Evolutionary conservation across 2,329 filamentous ascomycete genomes (phyloP).

Genomic region (Ophiostoma sp.): DNA sequence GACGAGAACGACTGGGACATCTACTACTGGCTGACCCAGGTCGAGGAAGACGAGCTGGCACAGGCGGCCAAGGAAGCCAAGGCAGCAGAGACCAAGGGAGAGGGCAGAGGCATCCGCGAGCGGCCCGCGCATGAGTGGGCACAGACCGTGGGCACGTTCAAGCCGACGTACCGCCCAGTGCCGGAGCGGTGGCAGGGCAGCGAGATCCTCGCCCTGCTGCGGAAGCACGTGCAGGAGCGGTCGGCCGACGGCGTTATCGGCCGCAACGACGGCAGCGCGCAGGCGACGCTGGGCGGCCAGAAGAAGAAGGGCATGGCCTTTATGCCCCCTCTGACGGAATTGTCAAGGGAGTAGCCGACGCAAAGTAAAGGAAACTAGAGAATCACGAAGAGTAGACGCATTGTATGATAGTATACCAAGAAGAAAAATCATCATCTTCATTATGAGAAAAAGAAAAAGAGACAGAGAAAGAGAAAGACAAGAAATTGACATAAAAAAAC

Average conservation of each 20-base stretch:
- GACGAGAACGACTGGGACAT: constrained; percentile 99
- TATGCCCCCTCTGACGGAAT: constrained; percentile 45
- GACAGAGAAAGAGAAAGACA: constrained; percentile 14
- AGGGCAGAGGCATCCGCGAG: constrained; percentile 27
- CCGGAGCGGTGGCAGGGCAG: constrained; percentile 79
- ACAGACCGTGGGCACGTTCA: constrained; percentile 91
- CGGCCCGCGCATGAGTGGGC: constrained; percentile 75
- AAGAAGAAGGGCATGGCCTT: constrained; percentile 48
- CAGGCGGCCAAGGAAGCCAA: constrained; percentile 12
- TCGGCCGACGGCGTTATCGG: constrained; percentile 50
- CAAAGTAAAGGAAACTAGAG: neutral
- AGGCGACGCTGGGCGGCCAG: constrained; percentile 21
- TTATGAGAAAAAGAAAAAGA: constrained; percentile 22
- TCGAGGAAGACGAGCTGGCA: constrained; percentile 35
- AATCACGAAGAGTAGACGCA: neutral
- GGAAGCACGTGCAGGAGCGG: constrained; percentile 70
- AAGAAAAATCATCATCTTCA: constrained; percentile 20
- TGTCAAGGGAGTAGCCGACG: constrained; percentile 5
- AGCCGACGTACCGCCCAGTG: constrained; percentile 86
- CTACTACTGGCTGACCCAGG: constrained; percentile 98
- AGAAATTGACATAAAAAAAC: neutral
- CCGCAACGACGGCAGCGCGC: constrained; percentile 32
- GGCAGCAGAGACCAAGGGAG: neutral
- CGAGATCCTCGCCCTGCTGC: constrained; percentile 68
- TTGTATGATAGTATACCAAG: constrained; percentile 17